Evolutionary conservation across 148 eudicot genomes (phyloP).

Genomic region (Oxyria digyna): DNA sequence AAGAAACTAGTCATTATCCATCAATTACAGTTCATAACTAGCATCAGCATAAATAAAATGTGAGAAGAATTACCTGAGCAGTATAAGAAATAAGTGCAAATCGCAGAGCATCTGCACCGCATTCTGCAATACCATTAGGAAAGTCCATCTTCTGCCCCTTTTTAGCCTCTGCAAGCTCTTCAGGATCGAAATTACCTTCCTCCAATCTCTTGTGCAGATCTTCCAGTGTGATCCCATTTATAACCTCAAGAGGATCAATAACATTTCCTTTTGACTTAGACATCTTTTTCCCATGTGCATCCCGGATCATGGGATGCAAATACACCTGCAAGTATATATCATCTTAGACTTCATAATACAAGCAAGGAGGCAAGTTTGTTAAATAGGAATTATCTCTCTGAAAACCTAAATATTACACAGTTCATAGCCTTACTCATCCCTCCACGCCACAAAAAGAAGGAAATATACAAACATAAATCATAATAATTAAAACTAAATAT

Average conservation of each 20-base stretch:
- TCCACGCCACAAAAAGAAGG: background rate
- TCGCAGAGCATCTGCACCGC: conserved; percentile 98
- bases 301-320: conserved; percentile 96
- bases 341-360: background rate
- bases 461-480: background rate
- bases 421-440: background rate
- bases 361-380: background rate
- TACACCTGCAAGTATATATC: conserved; percentile 43
- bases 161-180: conserved; percentile 61
- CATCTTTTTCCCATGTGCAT: conserved; percentile 97
- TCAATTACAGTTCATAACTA: background rate
- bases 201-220: conserved; percentile 85
- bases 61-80: conserved; percentile 57
- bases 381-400: too few species aligned
- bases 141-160: conserved; percentile 83
- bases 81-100: conserved; percentile 89
- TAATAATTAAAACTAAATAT: background rate
- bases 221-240: conserved; percentile 59
- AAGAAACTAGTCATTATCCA: background rate
- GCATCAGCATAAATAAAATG: background rate
- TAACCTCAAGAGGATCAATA: conserved; percentile 86
- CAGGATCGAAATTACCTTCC: conserved; percentile 67
- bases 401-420: background rate
- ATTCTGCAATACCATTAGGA: conserved; percentile 81
- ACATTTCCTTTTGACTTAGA: conserved; percentile 96